Evolutionary conservation across 192 early-diverging fungal species (phyloP).

Genomic region (Coemansia sp.): DNA sequence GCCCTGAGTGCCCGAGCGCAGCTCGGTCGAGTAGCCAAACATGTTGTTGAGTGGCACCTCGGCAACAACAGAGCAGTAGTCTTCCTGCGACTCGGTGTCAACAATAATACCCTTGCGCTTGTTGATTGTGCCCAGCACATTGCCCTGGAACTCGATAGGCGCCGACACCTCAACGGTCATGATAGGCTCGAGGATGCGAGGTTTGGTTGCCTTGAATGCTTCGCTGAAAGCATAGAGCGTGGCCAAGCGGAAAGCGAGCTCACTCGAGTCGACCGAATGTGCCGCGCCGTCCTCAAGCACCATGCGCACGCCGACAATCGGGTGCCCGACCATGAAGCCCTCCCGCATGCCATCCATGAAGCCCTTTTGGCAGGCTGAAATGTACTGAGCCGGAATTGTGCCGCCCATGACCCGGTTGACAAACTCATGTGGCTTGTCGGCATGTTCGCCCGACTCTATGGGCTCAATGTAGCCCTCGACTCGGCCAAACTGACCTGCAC

Average conservation of each 20-base stretch:
- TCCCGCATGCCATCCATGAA: slow-evolving; percentile 86
- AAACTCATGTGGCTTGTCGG: slow-evolving; percentile 72
- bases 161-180: slow-evolving; percentile 93
- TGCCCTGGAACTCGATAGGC: slow-evolving; percentile 91
- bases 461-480: slow-evolving; percentile 92
- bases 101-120: slow-evolving; percentile 96
- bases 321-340: slow-evolving; percentile 90
- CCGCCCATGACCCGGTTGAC: slow-evolving; percentile 86
- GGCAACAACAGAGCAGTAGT: slow-evolving; percentile 80
- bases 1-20: slow-evolving; percentile 88
- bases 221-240: slow-evolving; percentile 87
- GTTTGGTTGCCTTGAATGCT: slow-evolving; percentile 76
- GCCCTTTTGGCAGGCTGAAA: slow-evolving; percentile 96
- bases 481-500: slow-evolving; percentile 92
- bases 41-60: slow-evolving; percentile 97
- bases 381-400: slow-evolving; percentile 90
- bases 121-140: slow-evolving; percentile 88
- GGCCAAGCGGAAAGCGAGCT: slow-evolving; percentile 93
- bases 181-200: slow-evolving; percentile 90
- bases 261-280: slow-evolving; percentile 93
- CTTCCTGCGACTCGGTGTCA: slow-evolving; percentile 90
- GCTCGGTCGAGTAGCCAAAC: slow-evolving; percentile 98
- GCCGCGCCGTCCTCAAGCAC: slow-evolving; percentile 89
- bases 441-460: slow-evolving; percentile 59
- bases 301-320: slow-evolving; percentile 81